phyloP scores from a whole-genome alignment of 2,329 filamentous ascomycete genomes.

The Periconia sp. region DNA sequence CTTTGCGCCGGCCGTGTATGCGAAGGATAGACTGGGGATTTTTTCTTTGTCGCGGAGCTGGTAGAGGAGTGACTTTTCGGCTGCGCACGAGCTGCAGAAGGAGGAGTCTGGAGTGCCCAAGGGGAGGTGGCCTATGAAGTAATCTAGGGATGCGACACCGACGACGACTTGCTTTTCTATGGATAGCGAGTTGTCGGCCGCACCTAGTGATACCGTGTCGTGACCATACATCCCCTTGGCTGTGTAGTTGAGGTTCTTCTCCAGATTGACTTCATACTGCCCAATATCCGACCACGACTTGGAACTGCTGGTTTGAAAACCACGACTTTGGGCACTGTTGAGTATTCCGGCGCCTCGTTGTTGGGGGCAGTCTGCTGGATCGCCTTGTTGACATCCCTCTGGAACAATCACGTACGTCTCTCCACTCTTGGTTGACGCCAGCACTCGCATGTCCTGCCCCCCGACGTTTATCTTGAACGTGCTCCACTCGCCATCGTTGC shows the following conservation, averaged over 20 bases:
- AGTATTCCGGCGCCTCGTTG: slow-evolving; percentile 34
- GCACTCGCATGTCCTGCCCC: slow-evolving; percentile 41
- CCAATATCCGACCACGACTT: slow-evolving; percentile 38
- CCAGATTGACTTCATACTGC: slow-evolving; percentile 32
- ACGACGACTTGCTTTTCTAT: slow-evolving; percentile 33
- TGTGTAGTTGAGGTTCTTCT: slow-evolving; percentile 30
- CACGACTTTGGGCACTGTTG: slow-evolving; percentile 28
- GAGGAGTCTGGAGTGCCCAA: slow-evolving; percentile 31
- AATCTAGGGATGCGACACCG: slow-evolving; percentile 31
- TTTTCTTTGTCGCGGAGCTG: slow-evolving; percentile 28
- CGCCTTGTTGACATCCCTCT: slow-evolving; percentile 35
- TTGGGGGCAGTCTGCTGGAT: slow-evolving; percentile 32
- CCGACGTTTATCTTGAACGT: slow-evolving; percentile 46
- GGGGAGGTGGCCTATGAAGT: slow-evolving; percentile 33
- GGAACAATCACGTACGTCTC: slow-evolving; percentile 35
- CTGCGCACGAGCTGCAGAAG: slow-evolving; percentile 24
- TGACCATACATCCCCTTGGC: slow-evolving; percentile 34
- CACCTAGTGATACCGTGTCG: slow-evolving; percentile 31
- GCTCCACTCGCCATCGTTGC: slow-evolving; percentile 46
- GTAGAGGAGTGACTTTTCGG: slow-evolving; percentile 30
- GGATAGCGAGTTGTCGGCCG: slow-evolving; percentile 15
- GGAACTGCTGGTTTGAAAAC: slow-evolving; percentile 33
- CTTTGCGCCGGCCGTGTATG: slow-evolving; percentile 39
- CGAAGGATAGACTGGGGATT: slow-evolving; percentile 40
- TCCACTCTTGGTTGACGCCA: slow-evolving; percentile 37